Base-by-base conservation (phyloP, 306 rosid species). In the Quercus berberidifolia region DNA sequence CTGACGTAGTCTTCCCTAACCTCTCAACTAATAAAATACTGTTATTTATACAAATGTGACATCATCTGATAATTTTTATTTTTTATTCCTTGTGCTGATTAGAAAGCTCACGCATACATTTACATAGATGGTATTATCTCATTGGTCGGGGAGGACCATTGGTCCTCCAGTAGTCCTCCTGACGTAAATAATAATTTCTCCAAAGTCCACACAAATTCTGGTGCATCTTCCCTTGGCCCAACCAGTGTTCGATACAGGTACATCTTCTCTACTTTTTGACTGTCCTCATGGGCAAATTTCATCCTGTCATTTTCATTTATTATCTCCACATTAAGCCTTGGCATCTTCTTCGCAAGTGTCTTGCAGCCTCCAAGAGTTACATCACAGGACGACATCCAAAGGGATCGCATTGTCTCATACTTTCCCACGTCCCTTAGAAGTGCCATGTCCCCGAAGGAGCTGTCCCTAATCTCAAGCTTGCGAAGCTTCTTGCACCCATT, bases 321-420 rank as follows among this genome's bases (percentile, higher is more conserved):
- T 73, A 95, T 93, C 97, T 92, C 99, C 80, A 95, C 94, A 15
- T 93, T 95, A 54, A 95, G 84, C 78, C 84, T 78, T 0, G 98
- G 97, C 98, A 92, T 92, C 90, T 80, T 86, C 91, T 74, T 56
- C 0, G 98, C 99, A 3, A 95, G 72, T 11, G 72, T 68, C 86
- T 91, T 93, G 89, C 98, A 92, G 57, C 90, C 98, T 64, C 92
- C 96, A 0, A 91, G 91, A 54, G 98, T 91, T 33, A 95, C 90
- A 56, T 88, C 83, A 4, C 99, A 92, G 72, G 99, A 89, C 82
- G 96, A 95, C 98, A 95, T 95, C 99, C 97, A 95, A 92, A 95
- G 99, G 97, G 97, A 95, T 90, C 97, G 98, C 99, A 95, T 91
- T 86, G 97, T 87, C 81, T 95, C 99, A 89, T 92, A 95, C 98